Base-by-base conservation (phyloP, 164 flowering plant species). In the Nelumbo lutea region DNA sequence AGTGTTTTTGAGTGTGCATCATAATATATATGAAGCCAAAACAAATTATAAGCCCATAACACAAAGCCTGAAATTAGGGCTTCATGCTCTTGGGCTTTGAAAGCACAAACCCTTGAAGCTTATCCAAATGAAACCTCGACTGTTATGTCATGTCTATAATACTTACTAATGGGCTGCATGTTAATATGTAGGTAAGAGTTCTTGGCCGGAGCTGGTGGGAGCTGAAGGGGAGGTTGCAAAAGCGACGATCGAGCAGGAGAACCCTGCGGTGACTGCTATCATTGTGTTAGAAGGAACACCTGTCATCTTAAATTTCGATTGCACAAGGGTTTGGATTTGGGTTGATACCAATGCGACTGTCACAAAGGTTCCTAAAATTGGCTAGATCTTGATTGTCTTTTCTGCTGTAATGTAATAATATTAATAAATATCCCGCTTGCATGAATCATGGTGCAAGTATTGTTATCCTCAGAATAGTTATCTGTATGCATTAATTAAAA, bases 321-420 rank as follows among this genome's bases (percentile, higher is more conserved):
- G 57, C 67, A 45, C 43, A 8, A 65, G 67, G 67, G 67, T 65
- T 50, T 4, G 67, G 14, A 44, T 65, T 52, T 65, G 45, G 58
- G 58, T 65, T 42, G n/a, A 48, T 15, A 1, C 7, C 1, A 6
- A 50, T 39, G 67, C 45, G 6, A 41, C 14, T 9, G 45, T 60
- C 1, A 60, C 45, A 9, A 9, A n/a, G n/a, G 62, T 60, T 8
- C 62, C 67, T 6, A 5, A 9, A 4, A 65, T 51, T 50, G 57
- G 67, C 11, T 65, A 65, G 14, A 15, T 51, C 8, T 51, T 10
- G 11, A 27, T 27, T 27, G 27, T 27, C 27, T 27, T 27, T 27
- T 27, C 27, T 27, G 9, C 11, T 51, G 55, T 51, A 51, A 51
- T 51, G 9, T 51, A 51, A 51, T 51, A 8, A 8, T 51, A 51